Percentiles rank a stretch among this genome's conserved stretches.
phyloP scores from a whole-genome alignment of 768 basidiomycete genomes.

The Leccinellum rugosiceps region DNA sequence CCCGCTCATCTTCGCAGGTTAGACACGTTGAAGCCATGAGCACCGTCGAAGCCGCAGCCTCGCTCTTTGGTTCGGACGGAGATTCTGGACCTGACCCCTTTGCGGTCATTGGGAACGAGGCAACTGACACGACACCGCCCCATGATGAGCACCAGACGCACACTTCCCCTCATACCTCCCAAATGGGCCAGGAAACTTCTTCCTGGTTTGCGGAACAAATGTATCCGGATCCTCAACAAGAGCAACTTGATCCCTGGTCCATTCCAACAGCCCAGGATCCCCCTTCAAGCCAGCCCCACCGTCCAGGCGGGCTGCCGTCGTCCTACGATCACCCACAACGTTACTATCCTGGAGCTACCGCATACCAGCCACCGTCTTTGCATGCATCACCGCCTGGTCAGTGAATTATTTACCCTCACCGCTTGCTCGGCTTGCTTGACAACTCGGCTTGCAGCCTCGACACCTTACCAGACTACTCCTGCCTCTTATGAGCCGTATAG shows the following conservation, averaged over 20 bases:
- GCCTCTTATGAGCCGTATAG: constrained; percentile 26
- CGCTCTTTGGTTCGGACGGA: constrained; percentile 66
- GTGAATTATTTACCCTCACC: constrained; percentile 4
- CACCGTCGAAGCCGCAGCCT: constrained; percentile 73
- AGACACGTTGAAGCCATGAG: constrained; percentile 48
- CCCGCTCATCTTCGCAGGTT: constrained; percentile 5
- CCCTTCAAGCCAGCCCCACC: constrained; percentile 14
- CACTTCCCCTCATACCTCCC: constrained; percentile 21
- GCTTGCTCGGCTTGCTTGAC: constrained; percentile 4
- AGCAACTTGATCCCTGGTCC: constrained; percentile 27
- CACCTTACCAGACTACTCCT: constrained; percentile 9
- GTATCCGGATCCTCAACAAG: constrained; percentile 26
- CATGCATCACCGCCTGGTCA: constrained; percentile 23
- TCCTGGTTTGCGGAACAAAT: constrained; percentile 39
- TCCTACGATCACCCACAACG: constrained; percentile 30
- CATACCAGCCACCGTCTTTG: constrained; percentile 21
- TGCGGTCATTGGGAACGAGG: constrained; percentile 50
- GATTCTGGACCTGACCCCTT: constrained; percentile 64
- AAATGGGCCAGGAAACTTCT: constrained; percentile 36
- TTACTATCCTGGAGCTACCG: constrained; percentile 29
- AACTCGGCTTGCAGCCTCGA: constrained; percentile 10
- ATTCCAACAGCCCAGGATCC: constrained; percentile 20
- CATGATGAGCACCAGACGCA: constrained; percentile 22
- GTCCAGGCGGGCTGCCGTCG: constrained; percentile 8
- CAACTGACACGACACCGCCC: constrained; percentile 29